These are phyloP conservation scores for Ascoidea tarda DNA, from an alignment of 805 yeast species.

Conservation along the genomic window DNA sequence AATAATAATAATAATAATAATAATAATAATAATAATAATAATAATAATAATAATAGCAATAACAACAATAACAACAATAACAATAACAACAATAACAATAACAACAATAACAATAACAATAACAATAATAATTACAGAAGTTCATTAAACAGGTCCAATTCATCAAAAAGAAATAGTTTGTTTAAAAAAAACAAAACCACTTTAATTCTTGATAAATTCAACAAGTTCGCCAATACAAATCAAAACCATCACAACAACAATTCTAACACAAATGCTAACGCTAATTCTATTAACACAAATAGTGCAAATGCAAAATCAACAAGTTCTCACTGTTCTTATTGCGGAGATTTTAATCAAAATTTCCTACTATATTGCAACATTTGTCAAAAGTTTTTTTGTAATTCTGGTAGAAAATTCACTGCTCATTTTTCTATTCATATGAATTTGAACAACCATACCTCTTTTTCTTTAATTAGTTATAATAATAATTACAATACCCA, in stretches of 20 bases:
- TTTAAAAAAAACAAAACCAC: background rate
- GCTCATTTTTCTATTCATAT: slow-evolving; percentile 8
- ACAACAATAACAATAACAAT: background rate
- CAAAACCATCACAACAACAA: background rate
- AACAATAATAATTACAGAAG: background rate
- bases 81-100: too few species aligned
- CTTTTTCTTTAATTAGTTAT: slow-evolving; percentile 6
- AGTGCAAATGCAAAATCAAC: background rate
- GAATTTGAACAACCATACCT: slow-evolving; percentile 5
- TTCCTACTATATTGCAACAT: slow-evolving; percentile 5
- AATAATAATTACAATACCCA: slow-evolving; percentile 1
- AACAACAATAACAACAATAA: too few species aligned
- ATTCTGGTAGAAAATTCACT: slow-evolving; percentile 8
- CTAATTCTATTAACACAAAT: background rate
- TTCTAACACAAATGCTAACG: background rate
- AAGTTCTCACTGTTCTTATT: slow-evolving; percentile 5
- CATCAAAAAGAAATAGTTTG: background rate
- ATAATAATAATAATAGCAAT: too few species aligned
- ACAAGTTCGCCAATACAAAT: background rate
- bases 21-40: too few species aligned
- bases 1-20: too few species aligned
- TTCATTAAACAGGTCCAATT: background rate
- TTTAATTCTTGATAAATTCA: background rate
- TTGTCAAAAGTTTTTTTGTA: slow-evolving; percentile 8
- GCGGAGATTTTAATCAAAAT: slow-evolving; percentile 6